Conservation (phyloP, 768 basidiomycete genomes). For the Mrakia blollopis region DNA sequence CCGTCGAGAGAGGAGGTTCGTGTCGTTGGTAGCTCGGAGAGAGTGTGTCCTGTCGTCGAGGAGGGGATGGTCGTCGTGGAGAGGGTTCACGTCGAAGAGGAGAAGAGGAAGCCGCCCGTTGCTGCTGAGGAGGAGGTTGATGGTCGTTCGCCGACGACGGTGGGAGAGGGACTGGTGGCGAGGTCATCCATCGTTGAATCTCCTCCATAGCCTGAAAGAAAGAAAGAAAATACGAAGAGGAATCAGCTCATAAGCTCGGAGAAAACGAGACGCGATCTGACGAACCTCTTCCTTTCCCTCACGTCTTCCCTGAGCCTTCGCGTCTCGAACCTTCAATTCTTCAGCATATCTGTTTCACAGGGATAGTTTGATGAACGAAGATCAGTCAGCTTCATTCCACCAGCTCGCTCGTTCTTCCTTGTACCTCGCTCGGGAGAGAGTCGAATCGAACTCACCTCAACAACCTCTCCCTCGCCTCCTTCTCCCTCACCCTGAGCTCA, state of each 20-base stretch:
- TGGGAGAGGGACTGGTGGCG: background rate
- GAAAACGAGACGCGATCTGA: background rate
- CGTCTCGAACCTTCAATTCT: constrained; percentile 12
- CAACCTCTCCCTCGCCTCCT: constrained; percentile 8
- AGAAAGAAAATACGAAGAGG: background rate
- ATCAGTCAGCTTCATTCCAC: background rate
- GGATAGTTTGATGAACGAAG: background rate
- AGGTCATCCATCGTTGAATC: constrained; percentile 4
- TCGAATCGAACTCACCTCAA: background rate
- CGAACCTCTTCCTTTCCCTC: constrained; percentile 14
- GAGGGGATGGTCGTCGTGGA: background rate
- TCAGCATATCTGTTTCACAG: background rate
- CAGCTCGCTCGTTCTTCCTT: too few species aligned
- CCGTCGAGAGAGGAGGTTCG: constrained; percentile 4
- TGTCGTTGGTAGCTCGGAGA: background rate
- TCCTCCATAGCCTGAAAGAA: background rate
- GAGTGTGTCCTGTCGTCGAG: background rate
- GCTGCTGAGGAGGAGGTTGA: background rate
- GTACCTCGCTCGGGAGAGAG: background rate
- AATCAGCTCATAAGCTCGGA: background rate
- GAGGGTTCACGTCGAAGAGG: background rate
- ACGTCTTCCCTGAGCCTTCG: constrained; percentile 13
- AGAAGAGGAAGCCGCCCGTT: background rate
- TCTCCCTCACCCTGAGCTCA: background rate
- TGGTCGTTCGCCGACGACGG: background rate